Evolutionary conservation across 2,329 filamentous ascomycete genomes (phyloP).

Genomic region (Colletotrichum sp.): DNA sequence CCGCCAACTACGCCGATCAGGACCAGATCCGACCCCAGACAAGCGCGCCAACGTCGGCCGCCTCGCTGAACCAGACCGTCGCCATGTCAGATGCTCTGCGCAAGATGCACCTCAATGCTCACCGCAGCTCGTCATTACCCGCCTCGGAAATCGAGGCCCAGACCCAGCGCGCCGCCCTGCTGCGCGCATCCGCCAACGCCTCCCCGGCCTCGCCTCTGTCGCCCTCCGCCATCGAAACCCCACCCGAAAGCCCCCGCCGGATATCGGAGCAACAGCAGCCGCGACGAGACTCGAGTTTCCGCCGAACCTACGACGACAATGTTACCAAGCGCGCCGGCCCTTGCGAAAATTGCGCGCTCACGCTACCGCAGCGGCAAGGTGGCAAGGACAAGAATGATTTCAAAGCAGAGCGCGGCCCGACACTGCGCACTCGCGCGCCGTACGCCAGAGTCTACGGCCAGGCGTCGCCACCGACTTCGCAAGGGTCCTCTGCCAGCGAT

Average conservation of each 20-base stretch:
- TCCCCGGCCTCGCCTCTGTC: conserved; percentile 31
- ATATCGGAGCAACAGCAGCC: conserved; percentile 37
- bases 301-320: conserved; percentile 68
- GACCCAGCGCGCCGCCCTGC: conserved; percentile 44
- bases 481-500: conserved; percentile 51
- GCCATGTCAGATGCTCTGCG: conserved; percentile 52
- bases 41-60: conserved; percentile 37
- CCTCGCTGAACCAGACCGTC: conserved; percentile 26
- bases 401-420: conserved; percentile 54
- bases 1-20: conserved; percentile 29
- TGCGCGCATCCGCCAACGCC: conserved; percentile 42
- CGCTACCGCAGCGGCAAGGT: conserved; percentile 57
- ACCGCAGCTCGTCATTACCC: conserved; percentile 47
- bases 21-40: conserved; percentile 43
- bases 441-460: conserved; percentile 64
- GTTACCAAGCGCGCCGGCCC: conserved; percentile 67
- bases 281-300: conserved; percentile 64
- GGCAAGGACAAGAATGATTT: conserved; percentile 26
- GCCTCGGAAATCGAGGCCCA: conserved; percentile 50
- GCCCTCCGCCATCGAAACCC: conserved; percentile 57
- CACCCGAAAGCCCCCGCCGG: conserved; percentile 60
- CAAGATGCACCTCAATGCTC: conserved; percentile 47
- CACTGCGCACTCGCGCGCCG: conserved; percentile 64
- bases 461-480: conserved; percentile 57
- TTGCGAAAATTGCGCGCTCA: conserved; percentile 73